A percentile compares a stretch with the other conserved stretches of the same genome.
Evolutionary conservation across 305 asterid species (phyloP).

Genomic region (Solanum aculeatissimum): DNA sequence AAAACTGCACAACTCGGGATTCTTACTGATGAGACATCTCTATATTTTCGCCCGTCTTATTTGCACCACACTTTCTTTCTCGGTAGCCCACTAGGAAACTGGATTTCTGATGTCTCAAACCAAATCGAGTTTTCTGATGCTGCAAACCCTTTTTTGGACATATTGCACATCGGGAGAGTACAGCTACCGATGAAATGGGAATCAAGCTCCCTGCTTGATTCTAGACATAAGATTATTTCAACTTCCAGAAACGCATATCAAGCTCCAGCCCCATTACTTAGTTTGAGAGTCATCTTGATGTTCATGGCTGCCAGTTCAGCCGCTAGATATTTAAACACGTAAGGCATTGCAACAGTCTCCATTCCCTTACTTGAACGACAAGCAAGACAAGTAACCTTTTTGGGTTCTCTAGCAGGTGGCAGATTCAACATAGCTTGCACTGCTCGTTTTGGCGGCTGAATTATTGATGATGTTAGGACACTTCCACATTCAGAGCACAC

Average conservation of each 20-base stretch:
- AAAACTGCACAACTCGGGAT: not conserved
- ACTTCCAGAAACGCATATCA: slow-evolving; percentile 3
- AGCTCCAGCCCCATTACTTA: slow-evolving; percentile 47
- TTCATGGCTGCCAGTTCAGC: slow-evolving; percentile 95
- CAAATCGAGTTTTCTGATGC: not conserved
- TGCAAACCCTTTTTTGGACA: not conserved
- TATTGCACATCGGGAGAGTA: not conserved
- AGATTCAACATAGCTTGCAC: slow-evolving; percentile 38
- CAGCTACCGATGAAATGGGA: not conserved
- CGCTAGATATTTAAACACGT: slow-evolving; percentile 79
- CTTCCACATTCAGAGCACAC: slow-evolving; percentile 88
- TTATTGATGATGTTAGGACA: slow-evolving; percentile 51
- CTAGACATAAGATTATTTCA: not conserved
- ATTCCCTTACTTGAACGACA: slow-evolving; percentile 76
- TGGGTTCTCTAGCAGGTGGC: slow-evolving; percentile 46
- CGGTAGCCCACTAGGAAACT: not conserved
- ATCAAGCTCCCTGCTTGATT: not conserved
- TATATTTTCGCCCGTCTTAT: not conserved
- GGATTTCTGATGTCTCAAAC: not conserved
- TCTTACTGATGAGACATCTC: not conserved
- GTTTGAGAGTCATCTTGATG: slow-evolving; percentile 62
- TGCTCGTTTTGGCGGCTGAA: slow-evolving; percentile 32
- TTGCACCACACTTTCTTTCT: not conserved
- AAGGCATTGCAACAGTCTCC: slow-evolving; percentile 99
- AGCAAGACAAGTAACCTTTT: slow-evolving; percentile 53